Evolutionary conservation across 1,284 basidiomycete genomes (phyloP).

Genomic region (Lentinula novae-zelandiae): DNA sequence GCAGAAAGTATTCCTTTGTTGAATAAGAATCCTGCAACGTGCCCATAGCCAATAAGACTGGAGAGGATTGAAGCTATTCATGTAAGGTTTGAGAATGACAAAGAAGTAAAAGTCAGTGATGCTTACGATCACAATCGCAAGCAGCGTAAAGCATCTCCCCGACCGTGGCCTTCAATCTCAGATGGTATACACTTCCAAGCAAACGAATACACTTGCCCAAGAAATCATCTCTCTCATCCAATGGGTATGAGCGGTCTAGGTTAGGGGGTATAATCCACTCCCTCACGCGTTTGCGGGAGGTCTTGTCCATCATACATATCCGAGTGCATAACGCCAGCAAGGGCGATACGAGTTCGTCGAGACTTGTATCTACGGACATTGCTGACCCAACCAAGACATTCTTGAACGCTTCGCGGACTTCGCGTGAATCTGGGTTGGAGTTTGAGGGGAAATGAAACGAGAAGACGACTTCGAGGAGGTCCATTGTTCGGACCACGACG

Average conservation of each 20-base stretch:
- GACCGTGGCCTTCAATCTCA: conserved; percentile 63
- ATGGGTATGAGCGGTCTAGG: conserved; percentile 70
- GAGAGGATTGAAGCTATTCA: conserved; percentile 4
- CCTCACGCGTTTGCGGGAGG: conserved; percentile 51
- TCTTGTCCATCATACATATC: conserved; percentile 59
- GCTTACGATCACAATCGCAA: conserved; percentile 76
- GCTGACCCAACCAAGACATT: conserved; percentile 26
- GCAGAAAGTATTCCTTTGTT: conserved; percentile 78
- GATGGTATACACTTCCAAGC: conserved; percentile 68
- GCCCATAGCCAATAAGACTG: conserved; percentile 50
- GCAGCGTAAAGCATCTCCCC: conserved; percentile 83
- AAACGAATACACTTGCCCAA: conserved; percentile 78
- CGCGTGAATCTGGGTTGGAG: conserved; percentile 57
- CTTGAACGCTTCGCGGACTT: conserved; percentile 48
- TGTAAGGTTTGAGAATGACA: background rate
- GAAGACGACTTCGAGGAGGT: conserved; percentile 61
- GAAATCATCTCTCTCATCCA: conserved; percentile 69
- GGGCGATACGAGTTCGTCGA: conserved; percentile 78
- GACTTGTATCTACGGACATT: conserved; percentile 36
- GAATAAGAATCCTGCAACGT: conserved; percentile 89
- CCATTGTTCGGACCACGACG: conserved; percentile 57
- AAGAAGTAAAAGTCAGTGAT: conserved; percentile 2
- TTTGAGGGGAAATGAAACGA: conserved; percentile 62
- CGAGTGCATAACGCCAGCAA: conserved; percentile 71
- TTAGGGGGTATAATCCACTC: conserved; percentile 69